Conservation (phyloP, 2,329 filamentous ascomycete genomes). For the Hypoxylon sp. region DNA sequence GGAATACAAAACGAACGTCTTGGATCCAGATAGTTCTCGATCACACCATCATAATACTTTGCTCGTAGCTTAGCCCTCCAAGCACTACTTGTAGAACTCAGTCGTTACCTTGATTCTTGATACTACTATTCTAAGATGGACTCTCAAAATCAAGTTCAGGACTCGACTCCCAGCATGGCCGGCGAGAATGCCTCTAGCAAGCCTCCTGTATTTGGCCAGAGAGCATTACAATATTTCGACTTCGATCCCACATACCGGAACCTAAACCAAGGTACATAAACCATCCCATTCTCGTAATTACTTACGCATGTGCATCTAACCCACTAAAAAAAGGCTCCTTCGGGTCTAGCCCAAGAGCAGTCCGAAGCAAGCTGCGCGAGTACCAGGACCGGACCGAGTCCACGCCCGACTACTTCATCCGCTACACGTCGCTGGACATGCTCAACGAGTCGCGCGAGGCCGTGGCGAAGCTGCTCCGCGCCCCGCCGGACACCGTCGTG, state of each 20-base stretch:
- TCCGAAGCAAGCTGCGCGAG: conserved; percentile 67
- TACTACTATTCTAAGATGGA: background rate
- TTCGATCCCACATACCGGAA: conserved; percentile 74
- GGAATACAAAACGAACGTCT: too few species aligned
- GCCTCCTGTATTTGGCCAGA: conserved; percentile 55
- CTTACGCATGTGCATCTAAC: conserved; percentile 10
- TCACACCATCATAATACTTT: too few species aligned
- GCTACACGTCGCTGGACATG: conserved; percentile 68
- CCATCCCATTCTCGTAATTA: conserved; percentile 20
- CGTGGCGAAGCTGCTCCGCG: conserved; percentile 72
- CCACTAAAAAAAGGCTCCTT: conserved; percentile 74
- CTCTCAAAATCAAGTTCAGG: background rate
- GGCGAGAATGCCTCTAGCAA: background rate
- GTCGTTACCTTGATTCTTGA: background rate
- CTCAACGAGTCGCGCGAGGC: conserved; percentile 72
- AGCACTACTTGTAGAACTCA: too few species aligned
- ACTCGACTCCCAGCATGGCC: background rate
- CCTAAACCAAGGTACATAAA: conserved; percentile 75
- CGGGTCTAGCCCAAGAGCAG: conserved; percentile 72
- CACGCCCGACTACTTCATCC: conserved; percentile 78
- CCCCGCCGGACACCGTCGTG: conserved; percentile 71
- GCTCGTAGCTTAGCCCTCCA: too few species aligned
- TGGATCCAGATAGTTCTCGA: too few species aligned
- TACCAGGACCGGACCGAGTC: conserved; percentile 74
- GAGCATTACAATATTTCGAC: conserved; percentile 71